Percentiles rank a stretch among this genome's conserved stretches.
Evolutionary conservation across 257 asterid genomes (phyloP).

Genomic region (Rehmannia glutinosa): DNA sequence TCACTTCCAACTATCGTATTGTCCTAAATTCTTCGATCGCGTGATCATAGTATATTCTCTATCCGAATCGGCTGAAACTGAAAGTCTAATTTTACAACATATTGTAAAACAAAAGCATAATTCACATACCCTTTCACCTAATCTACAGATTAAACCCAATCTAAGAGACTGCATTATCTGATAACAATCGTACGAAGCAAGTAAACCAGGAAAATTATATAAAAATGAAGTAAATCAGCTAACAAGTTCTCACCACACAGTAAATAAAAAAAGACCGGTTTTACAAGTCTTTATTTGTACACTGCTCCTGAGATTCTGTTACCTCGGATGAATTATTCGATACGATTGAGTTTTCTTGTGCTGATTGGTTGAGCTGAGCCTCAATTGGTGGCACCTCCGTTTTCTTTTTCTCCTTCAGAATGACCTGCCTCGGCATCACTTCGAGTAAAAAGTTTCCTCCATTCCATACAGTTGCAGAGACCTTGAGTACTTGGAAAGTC

Average conservation of each 20-base stretch:
- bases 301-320: slow-evolving; percentile 19
- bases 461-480: slow-evolving; percentile 85
- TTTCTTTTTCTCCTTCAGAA: slow-evolving; percentile 77
- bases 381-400: slow-evolving; percentile 46
- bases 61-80: too few relatives aligned
- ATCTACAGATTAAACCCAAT: not conserved
- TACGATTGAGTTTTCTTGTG: slow-evolving; percentile 6
- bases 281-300: slow-evolving; percentile 13
- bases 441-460: slow-evolving; percentile 92
- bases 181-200: too few relatives aligned
- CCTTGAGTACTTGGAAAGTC: slow-evolving; percentile 78
- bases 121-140: not conserved
- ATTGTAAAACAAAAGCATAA: not conserved
- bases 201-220: not conserved
- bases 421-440: slow-evolving; percentile 94
- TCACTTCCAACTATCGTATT: not conserved
- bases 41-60: too few relatives aligned
- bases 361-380: slow-evolving; percentile 20
- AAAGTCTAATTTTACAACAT: not conserved
- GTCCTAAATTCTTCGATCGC: not conserved
- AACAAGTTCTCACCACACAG: not conserved
- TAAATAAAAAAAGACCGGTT: slow-evolving; percentile 6
- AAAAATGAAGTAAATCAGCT: slow-evolving; percentile 10
- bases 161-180: not conserved
- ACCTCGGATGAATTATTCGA: slow-evolving; percentile 18